A percentile compares a stretch with the other conserved stretches of the same genome.
These are phyloP conservation scores for Capronia coronata DNA, from an alignment of 2,329 filamentous ascomycete species.

Conservation along the genomic window DNA sequence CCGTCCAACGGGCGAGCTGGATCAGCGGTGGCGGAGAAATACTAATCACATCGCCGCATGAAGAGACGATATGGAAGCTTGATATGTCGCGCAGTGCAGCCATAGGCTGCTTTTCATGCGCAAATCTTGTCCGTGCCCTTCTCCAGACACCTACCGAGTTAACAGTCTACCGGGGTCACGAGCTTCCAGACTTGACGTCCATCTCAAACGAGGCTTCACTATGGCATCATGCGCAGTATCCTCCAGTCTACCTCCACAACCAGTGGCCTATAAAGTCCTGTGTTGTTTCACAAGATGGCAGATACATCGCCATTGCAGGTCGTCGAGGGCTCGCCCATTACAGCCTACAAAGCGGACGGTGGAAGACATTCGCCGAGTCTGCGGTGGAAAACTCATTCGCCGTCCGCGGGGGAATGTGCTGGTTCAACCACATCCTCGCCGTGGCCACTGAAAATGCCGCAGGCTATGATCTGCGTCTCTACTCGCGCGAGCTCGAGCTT, in stretches of 20 bases:
- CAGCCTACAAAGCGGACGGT: slow-evolving; percentile 85
- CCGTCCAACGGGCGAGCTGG: slow-evolving; percentile 74
- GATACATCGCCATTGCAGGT: slow-evolving; percentile 95
- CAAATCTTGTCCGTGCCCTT: slow-evolving; percentile 82
- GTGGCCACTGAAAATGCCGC: slow-evolving; percentile 83
- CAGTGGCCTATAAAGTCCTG: slow-evolving; percentile 90
- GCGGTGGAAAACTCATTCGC: slow-evolving; percentile 82
- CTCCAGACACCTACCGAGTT: slow-evolving; percentile 82
- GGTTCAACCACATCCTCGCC: slow-evolving; percentile 93
- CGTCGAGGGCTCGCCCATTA: slow-evolving; percentile 89
- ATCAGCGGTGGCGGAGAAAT: slow-evolving; percentile 82
- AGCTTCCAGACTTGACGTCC: slow-evolving; percentile 80
- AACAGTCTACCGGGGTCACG: slow-evolving; percentile 89
- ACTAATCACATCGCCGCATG: slow-evolving; percentile 61
- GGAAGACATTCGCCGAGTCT: slow-evolving; percentile 86
- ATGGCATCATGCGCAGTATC: slow-evolving; percentile 91
- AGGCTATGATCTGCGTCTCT: slow-evolving; percentile 81
- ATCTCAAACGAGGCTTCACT: slow-evolving; percentile 86
- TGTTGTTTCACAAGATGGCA: slow-evolving; percentile 82
- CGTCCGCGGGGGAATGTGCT: slow-evolving; percentile 94
- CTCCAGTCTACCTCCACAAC: slow-evolving; percentile 73
- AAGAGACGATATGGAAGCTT: slow-evolving; percentile 75
- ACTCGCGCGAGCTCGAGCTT: slow-evolving; percentile 76
- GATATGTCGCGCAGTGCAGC: slow-evolving; percentile 94
- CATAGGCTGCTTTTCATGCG: slow-evolving; percentile 81